Evolutionary conservation across 1,139 yeast genomes (phyloP).

Genomic region (Magnusiomyces magnusii): DNA sequence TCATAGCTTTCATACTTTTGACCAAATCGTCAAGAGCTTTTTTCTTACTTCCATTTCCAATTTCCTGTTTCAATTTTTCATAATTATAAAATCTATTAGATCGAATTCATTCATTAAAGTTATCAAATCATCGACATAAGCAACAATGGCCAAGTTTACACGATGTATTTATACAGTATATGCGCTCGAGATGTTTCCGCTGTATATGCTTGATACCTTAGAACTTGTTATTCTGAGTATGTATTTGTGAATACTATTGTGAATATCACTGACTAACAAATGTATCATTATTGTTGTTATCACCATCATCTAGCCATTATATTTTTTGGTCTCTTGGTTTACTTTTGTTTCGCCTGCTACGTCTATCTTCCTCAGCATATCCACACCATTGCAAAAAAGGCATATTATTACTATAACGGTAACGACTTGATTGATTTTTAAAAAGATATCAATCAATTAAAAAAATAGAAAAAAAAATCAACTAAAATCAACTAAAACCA

Average conservation of each 20-base stretch:
- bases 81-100: no score
- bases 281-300: neutral
- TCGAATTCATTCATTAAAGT: no score
- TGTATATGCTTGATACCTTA: conserved; percentile 23
- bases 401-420: conserved; percentile 25
- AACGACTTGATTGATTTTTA: conserved; percentile 7
- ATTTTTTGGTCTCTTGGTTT: conserved; percentile 10
- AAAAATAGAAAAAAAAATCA: no score
- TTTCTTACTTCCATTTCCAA: no score
- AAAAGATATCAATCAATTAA: neutral
- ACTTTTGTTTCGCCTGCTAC: conserved; percentile 21
- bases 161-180: conserved; percentile 13
- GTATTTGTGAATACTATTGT: conserved; percentile 12
- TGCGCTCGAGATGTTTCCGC: conserved; percentile 22
- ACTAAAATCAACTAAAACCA: no score
- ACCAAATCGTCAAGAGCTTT: no score
- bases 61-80: no score
- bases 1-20: no score
- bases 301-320: neutral
- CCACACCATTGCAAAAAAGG: conserved; percentile 19
- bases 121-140: neutral
- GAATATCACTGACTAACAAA: neutral
- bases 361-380: conserved; percentile 26
- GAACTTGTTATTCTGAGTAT: conserved; percentile 22
- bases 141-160: neutral